Percentiles rank a stretch among this genome's conserved stretches.
phyloP scores from a whole-genome alignment of 2,329 filamentous ascomycete species.

The Xylaria sp. region DNA sequence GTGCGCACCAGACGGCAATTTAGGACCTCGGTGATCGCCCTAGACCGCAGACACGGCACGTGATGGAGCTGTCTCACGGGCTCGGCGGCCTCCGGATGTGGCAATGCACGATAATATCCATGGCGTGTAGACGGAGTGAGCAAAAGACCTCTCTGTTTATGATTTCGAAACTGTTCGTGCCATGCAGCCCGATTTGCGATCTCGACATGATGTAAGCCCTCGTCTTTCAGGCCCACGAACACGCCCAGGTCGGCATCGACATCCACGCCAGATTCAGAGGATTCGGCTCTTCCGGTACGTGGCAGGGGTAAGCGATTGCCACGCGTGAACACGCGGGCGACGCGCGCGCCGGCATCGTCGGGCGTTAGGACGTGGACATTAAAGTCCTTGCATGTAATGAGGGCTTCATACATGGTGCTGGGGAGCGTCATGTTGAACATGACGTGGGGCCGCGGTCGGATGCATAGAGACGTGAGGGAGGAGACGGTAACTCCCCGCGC shows the following conservation, averaged over 20 bases:
- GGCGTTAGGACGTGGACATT: conserved; percentile 66
- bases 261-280: conserved; percentile 18
- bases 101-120: background rate
- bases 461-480: conserved; percentile 66
- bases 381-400: conserved; percentile 58
- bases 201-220: conserved; percentile 22
- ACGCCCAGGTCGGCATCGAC: conserved; percentile 36
- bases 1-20: conserved; percentile 32
- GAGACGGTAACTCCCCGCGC: conserved; percentile 69
- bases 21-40: conserved; percentile 29
- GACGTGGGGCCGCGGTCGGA: conserved; percentile 63
- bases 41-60: conserved; percentile 28
- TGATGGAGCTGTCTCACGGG: conserved; percentile 23
- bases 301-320: conserved; percentile 53
- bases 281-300: background rate
- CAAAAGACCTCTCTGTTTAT: conserved; percentile 15
- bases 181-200: conserved; percentile 33
- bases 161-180: conserved; percentile 32
- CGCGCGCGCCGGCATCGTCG: conserved; percentile 58
- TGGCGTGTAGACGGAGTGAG: background rate
- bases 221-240: conserved; percentile 26
- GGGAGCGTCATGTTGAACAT: conserved; percentile 68
- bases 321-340: conserved; percentile 64
- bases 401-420: conserved; percentile 65
- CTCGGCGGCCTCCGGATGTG: background rate